Conservation (phyloP, 495 filamentous ascomycete species). For the Hypoxylon cercidicola region DNA sequence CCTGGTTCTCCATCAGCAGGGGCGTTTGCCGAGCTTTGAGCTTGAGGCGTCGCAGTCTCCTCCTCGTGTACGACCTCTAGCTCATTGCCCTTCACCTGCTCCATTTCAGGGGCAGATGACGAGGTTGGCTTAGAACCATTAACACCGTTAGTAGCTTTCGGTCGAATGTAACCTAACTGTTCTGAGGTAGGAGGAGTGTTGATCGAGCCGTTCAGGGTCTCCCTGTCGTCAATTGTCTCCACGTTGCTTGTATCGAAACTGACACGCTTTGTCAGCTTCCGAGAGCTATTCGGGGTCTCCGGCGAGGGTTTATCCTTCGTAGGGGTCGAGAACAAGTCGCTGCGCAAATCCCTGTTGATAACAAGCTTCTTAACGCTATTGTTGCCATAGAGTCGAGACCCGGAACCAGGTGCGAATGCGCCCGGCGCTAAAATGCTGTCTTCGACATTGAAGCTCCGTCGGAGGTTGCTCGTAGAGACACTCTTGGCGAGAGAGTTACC, state of each 20-base stretch:
- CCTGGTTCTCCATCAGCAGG: constrained; percentile 69
- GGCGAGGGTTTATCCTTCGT: constrained; percentile 54
- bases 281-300: constrained; percentile 60
- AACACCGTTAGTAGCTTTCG: constrained; percentile 60
- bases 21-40: constrained; percentile 25
- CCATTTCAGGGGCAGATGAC: too few species aligned
- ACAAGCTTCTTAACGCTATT: constrained; percentile 85
- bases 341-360: constrained; percentile 86
- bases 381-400: constrained; percentile 65
- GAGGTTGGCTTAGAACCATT: constrained; percentile 55
- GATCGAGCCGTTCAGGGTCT: constrained; percentile 54
- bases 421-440: constrained; percentile 89
- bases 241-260: constrained; percentile 80
- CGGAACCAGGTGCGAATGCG: constrained; percentile 78
- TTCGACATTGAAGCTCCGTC: constrained; percentile 65
- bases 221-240: constrained; percentile 51
- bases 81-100: too few species aligned
- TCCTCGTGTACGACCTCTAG: too few species aligned
- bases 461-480: constrained; percentile 70
- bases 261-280: constrained; percentile 82
- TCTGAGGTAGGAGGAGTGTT: constrained; percentile 64
- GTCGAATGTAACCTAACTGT: constrained; percentile 74
- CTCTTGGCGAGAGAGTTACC: constrained; percentile 67
- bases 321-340: constrained; percentile 75
- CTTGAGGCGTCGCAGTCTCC: constrained; percentile 35